A percentile compares a stretch with the other conserved stretches of the same genome.
These are phyloP conservation scores for Podila verticillata DNA, from an alignment of 192 early-diverging fungal genomes.

Conservation along the genomic window DNA sequence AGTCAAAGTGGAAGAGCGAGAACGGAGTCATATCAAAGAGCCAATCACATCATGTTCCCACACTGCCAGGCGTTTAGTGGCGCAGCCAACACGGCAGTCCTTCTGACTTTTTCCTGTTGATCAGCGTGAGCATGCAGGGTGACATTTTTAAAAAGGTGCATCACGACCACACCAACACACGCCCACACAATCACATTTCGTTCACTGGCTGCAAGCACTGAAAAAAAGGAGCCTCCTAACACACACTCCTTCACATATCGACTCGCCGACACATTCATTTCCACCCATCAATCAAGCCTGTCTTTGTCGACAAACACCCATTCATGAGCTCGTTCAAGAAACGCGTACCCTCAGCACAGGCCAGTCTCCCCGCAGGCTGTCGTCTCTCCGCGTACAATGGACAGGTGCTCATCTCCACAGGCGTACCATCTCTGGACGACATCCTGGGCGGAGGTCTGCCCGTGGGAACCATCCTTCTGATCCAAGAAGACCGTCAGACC, in stretches of 20 bases:
- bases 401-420: slow-evolving; percentile 81
- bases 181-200: neutral
- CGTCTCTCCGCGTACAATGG: slow-evolving; percentile 81
- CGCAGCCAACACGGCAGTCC: neutral
- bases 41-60: neutral
- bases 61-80: neutral
- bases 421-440: slow-evolving; percentile 87
- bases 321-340: slow-evolving; percentile 61
- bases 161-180: neutral
- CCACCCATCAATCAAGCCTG: neutral
- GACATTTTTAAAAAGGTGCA: neutral
- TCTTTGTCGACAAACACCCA: neutral
- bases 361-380: slow-evolving; percentile 74
- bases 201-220: neutral
- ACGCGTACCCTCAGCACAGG: slow-evolving; percentile 63
- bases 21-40: neutral
- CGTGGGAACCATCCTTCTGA: slow-evolving; percentile 78
- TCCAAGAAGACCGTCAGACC: slow-evolving; percentile 83
- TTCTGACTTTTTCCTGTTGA: no score
- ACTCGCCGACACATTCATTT: no score
- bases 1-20: neutral
- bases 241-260: no score
- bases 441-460: slow-evolving; percentile 90
- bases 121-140: neutral
- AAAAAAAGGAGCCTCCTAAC: no score